These are phyloP conservation scores for Polychaeton citri DNA, from an alignment of 2,329 filamentous ascomycete genomes.

Conservation along the genomic window DNA sequence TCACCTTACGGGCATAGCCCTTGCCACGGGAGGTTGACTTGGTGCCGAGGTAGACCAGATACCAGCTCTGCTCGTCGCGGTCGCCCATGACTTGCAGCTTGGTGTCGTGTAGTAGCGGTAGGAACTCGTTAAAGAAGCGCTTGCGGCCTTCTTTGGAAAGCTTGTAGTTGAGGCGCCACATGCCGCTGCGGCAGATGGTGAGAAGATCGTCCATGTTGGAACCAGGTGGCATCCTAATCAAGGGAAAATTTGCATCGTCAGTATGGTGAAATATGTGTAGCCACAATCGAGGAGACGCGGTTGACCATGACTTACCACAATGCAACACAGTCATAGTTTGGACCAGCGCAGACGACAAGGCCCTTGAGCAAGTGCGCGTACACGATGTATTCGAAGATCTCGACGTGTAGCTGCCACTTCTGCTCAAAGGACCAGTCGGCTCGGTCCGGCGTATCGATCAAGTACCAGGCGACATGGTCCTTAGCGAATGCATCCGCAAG, in stretches of 20 bases:
- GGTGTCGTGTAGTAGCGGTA: constrained; percentile 60
- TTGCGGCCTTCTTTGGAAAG: constrained; percentile 57
- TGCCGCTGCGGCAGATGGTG: constrained; percentile 59
- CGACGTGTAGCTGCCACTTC: constrained; percentile 63
- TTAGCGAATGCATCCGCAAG: constrained; percentile 66
- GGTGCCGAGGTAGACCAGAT: constrained; percentile 73
- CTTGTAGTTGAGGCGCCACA: constrained; percentile 65
- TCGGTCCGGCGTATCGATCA: constrained; percentile 59
- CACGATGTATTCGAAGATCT: constrained; percentile 64
- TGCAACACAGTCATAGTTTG: constrained; percentile 64
- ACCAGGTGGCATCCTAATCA: constrained; percentile 57
- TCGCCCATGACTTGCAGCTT: constrained; percentile 57
- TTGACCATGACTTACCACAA: constrained; percentile 49
- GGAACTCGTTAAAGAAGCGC: constrained; percentile 65
- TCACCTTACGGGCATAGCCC: constrained; percentile 58
- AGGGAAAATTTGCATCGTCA: no score
- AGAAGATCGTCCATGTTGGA: constrained; percentile 59
- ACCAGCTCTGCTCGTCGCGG: constrained; percentile 57
- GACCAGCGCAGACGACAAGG: constrained; percentile 59
- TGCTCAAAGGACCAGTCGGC: constrained; percentile 48
- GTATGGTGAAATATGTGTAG: not conserved
- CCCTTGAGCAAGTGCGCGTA: constrained; percentile 64
- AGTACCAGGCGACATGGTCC: constrained; percentile 62
- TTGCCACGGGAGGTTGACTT: constrained; percentile 56
- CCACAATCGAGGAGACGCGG: not conserved